Conservation (phyloP, 2,329 filamentous ascomycete species). For the Ciborinia camelliae region DNA sequence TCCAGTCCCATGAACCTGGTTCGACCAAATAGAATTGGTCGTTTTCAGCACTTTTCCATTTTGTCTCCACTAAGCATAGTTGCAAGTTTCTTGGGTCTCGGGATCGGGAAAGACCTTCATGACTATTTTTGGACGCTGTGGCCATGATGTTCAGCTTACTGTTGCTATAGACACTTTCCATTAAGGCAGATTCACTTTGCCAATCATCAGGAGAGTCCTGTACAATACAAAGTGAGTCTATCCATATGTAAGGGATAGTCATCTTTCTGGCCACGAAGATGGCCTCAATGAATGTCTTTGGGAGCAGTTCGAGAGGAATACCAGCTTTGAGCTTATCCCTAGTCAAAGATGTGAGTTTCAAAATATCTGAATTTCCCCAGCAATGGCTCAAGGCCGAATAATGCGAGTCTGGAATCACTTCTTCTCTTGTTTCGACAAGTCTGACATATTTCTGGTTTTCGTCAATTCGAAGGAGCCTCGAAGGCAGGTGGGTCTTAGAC, state of each 20-base stretch:
- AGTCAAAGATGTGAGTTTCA: neutral
- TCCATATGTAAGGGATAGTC: neutral
- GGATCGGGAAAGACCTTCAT: constrained; percentile 1
- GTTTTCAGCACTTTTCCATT: neutral
- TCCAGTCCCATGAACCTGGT: accelerated
- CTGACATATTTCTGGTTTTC: neutral
- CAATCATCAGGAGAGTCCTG: constrained; percentile 15
- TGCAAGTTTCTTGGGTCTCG: neutral
- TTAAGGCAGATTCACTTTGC: neutral
- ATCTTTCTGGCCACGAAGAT: neutral
- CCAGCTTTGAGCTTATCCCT: neutral
- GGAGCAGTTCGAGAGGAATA: neutral
- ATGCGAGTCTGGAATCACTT: neutral
- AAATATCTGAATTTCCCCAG: neutral
- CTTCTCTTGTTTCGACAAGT: neutral
- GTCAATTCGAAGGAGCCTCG: constrained; percentile 3
- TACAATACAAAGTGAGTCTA: constrained; percentile 12
- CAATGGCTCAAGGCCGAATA: neutral
- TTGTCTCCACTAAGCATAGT: neutral
- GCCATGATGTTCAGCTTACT: neutral
- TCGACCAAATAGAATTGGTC: neutral
- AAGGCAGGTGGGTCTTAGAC: neutral
- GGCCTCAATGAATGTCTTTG: constrained; percentile 5
- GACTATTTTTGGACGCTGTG: neutral
- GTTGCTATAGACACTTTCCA: constrained; percentile 10